Evolutionary conservation across 2,329 filamentous ascomycete genomes (phyloP), one percentile per base, ranked within the genome.

Genomic region (Neopestalotiopsis sp.): DNA sequence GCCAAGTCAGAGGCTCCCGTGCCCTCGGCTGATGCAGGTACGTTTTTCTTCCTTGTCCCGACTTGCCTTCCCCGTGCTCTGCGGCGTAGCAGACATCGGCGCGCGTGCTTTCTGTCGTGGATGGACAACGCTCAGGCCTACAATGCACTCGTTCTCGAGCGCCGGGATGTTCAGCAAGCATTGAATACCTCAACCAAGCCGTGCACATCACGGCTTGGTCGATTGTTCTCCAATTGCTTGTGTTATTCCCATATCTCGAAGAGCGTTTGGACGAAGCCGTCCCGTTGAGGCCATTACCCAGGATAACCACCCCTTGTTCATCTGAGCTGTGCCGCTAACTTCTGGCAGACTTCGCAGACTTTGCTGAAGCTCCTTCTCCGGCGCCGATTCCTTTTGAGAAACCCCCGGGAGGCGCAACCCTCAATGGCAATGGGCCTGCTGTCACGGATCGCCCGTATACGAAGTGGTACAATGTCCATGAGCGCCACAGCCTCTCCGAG

Each of bases 391-490:
- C 88, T 70, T 79, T 85, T 77, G 82, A 82, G 65, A 79, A 84
- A 63, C 80, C 81, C 61, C 81, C 84, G 59, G 82, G 82, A 69
- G 81, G 84, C 69, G 81, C 85, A 71, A 81, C 85, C 68, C 80
- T 86, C 69, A 81, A 80, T 45, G 81, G 82, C 57, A 80, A 82
- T 63, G 78, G 81, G 20, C 85, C 87, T 70, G 84, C 83, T 59
- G 80, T 82, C 61, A 85, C 86, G 59, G 81, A 79, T 58, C 83
- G 85, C 32, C 92, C 93, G 14, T 98, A 92, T 81, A 97, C 94
- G 65, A 94, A 94, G 85, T 99, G 96, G 96, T 99, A 98, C 84
- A 94, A 94, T 68, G 86, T 98, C 71, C 96, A 97, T 88, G 95
- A 98, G 88, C 94, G 96, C 77, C 91, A 95, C 76, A 90, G 90